Evolutionary conservation across 176 grass and related monocot genomes (phyloP).

Genomic region (Lolium rigidum): DNA sequence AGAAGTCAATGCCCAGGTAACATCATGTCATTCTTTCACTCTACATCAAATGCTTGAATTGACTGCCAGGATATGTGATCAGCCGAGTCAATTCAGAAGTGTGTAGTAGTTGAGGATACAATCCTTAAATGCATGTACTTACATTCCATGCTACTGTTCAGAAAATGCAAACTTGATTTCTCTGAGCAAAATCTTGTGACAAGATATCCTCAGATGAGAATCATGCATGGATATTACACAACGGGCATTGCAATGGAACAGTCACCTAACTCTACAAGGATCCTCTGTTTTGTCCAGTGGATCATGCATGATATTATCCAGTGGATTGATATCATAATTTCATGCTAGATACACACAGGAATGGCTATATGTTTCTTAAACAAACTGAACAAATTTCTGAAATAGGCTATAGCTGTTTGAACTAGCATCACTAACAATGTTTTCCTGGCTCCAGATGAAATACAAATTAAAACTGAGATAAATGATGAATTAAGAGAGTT

Average conservation of each 20-base stretch:
- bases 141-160: conserved; percentile 45
- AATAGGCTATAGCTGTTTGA: not conserved
- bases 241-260: conserved; percentile 11
- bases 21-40: conserved; percentile 50
- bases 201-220: conserved; percentile 32
- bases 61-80: conserved; percentile 20
- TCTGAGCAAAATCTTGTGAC: conserved; percentile 34
- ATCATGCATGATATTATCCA: not conserved
- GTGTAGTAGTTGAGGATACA: not conserved
- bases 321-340: conserved; percentile 11
- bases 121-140: conserved; percentile 13
- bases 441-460: conserved; percentile 32
- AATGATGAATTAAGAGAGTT: not conserved
- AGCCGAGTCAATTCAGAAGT: not conserved
- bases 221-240: not conserved
- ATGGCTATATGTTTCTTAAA: not conserved
- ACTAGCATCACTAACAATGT: not conserved
- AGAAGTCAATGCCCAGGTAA: conserved; percentile 91
- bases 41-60: conserved; percentile 16
- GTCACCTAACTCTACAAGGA: not conserved
- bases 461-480: not conserved
- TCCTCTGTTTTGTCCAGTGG: conserved; percentile 17
- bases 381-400: not conserved
- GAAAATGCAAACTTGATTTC: not conserved
- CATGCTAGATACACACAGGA: not conserved